Evolutionary conservation across 371 early-diverging fungal genomes (phyloP).

Genomic region (Fennellomyces sp.): DNA sequence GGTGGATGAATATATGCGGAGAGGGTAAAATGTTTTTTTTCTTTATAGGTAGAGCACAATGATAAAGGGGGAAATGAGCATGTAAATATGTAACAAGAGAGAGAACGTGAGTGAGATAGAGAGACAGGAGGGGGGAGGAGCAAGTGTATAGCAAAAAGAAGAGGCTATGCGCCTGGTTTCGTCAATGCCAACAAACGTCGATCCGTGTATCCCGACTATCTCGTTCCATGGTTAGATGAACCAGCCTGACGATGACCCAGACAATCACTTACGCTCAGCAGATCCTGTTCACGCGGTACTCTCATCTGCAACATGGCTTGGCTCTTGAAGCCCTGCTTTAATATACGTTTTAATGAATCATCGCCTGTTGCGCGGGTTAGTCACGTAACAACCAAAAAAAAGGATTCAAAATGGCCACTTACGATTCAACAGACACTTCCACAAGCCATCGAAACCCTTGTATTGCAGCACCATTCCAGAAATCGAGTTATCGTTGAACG

Average conservation of each 20-base stretch:
- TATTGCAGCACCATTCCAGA: constrained; percentile 52
- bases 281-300: constrained; percentile 32
- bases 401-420: constrained; percentile 8
- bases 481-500: constrained; percentile 46
- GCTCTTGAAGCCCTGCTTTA: constrained; percentile 29
- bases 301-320: constrained; percentile 27
- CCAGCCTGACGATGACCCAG: background rate
- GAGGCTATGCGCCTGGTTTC: constrained; percentile 22
- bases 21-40: no score
- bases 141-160: no score
- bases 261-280: constrained; percentile 27
- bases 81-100: no score
- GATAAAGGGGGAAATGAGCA: no score
- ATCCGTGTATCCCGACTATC: constrained; percentile 50
- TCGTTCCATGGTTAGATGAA: background rate
- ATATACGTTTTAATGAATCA: constrained; percentile 31
- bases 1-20: no score
- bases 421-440: constrained; percentile 33
- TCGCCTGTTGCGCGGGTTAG: constrained; percentile 14
- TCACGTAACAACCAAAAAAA: background rate
- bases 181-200: constrained; percentile 40
- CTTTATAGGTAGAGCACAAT: no score
- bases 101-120: no score
- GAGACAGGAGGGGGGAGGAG: no score
- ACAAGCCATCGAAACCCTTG: constrained; percentile 37